Conservation (phyloP, 169 alveolate species). For the Plasmodium yoelii region DNA sequence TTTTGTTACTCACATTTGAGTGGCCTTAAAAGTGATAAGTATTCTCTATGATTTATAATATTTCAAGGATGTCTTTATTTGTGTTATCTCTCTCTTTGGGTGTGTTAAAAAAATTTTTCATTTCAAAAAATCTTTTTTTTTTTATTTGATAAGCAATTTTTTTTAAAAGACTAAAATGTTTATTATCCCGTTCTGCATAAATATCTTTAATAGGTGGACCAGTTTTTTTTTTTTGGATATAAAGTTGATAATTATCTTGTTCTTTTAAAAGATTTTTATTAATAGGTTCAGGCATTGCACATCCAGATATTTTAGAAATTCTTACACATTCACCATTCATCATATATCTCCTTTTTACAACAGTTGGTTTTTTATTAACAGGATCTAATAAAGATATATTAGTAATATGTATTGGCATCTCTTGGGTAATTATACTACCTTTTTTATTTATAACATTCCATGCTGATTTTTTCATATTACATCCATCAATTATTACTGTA, state of each 20-base stretch:
- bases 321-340: conserved; percentile 92
- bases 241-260: conserved; percentile 78
- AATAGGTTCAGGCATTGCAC: conserved; percentile 86
- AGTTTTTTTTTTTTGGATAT: conserved; percentile 79
- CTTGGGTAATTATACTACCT: conserved; percentile 86
- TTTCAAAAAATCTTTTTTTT: conserved; percentile 52
- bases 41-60: no score
- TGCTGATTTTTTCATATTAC: conserved; percentile 89
- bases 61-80: no score
- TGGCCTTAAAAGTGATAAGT: no score
- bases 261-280: conserved; percentile 73
- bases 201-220: conserved; percentile 68
- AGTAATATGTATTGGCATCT: conserved; percentile 93
- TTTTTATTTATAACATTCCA: conserved; percentile 85
- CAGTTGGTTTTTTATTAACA: conserved; percentile 91
- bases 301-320: conserved; percentile 88
- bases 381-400: conserved; percentile 93
- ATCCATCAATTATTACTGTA: conserved; percentile 90
- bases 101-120: conserved; percentile 40
- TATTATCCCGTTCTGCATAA: conserved; percentile 81
- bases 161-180: conserved; percentile 48
- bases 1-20: no score
- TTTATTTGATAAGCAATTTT: conserved; percentile 73
- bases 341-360: conserved; percentile 89
- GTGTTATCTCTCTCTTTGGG: not conserved